A percentile compares a stretch with the other conserved stretches of the same genome.
Conservation (phyloP, 73 alveolate genomes). For the Paramecium sexaurelia region DNA sequence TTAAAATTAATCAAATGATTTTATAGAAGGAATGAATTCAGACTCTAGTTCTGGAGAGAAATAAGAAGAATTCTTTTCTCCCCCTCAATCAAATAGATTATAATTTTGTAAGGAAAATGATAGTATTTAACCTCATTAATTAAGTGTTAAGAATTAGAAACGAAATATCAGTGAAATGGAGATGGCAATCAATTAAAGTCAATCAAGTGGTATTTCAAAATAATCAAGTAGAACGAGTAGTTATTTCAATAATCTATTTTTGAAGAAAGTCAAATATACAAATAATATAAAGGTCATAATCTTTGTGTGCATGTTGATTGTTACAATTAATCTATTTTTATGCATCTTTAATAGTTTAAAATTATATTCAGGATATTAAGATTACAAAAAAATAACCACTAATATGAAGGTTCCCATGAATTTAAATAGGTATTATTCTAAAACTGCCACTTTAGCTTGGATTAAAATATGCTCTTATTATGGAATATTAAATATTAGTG, state of each 20-base stretch:
- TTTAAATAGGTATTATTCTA: slow-evolving; percentile 6
- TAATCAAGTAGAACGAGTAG: slow-evolving; percentile 1
- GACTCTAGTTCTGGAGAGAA: background rate
- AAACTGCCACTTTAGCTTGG: slow-evolving; percentile 2
- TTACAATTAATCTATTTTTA: background rate
- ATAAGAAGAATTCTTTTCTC: background rate
- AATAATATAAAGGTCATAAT: background rate
- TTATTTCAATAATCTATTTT: background rate
- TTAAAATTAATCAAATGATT: background rate
- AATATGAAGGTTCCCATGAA: slow-evolving; percentile 10
- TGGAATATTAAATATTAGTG: background rate
- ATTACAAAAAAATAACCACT: background rate
- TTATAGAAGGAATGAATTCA: background rate
- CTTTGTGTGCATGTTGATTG: background rate
- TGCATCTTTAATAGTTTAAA: background rate
- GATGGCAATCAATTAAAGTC: slow-evolving; percentile 4
- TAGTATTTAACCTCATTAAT: background rate
- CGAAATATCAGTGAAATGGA: background rate
- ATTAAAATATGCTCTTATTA: background rate
- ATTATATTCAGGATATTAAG: background rate
- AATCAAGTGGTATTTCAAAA: slow-evolving; percentile 23
- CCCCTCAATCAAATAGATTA: background rate
- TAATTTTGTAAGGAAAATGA: slow-evolving; percentile 19
- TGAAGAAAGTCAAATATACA: background rate
- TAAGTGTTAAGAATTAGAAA: background rate